phyloP scores from a whole-genome alignment of 1,139 yeast genomes.

The Eremothecium gossypii region DNA sequence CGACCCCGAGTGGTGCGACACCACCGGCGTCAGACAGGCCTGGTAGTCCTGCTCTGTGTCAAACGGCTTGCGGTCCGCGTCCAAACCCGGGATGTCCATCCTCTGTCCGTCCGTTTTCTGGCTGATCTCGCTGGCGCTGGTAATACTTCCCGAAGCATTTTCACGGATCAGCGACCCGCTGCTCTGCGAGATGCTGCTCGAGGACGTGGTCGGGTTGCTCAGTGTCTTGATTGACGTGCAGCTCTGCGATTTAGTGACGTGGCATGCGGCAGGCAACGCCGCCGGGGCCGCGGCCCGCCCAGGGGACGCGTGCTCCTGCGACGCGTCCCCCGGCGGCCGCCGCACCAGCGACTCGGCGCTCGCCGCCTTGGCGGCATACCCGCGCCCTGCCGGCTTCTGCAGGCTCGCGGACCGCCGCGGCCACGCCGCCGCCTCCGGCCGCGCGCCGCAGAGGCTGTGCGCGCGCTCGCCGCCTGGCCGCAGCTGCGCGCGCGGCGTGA shows the following conservation, averaged over 20 bases:
- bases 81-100: background rate
- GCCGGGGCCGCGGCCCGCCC: too few species aligned
- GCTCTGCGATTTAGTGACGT: background rate
- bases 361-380: background rate
- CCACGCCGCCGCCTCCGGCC: too few species aligned
- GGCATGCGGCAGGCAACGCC: background rate
- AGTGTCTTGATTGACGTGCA: background rate
- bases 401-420: too few species aligned
- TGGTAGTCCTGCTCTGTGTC: too few species aligned
- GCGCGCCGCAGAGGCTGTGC: constrained; percentile 2
- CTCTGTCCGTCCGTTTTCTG: background rate
- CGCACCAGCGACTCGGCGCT: background rate
- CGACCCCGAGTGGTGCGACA: too few species aligned
- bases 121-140: constrained; percentile 1
- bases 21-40: too few species aligned
- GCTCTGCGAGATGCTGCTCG: constrained; percentile 1
- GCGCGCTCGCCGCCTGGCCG: constrained; percentile 3
- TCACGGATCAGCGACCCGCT: constrained; percentile 1
- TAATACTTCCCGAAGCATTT: background rate
- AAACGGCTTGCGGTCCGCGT: too few species aligned
- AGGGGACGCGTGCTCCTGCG: too few species aligned
- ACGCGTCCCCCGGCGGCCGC: too few species aligned
- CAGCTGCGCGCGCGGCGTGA: constrained; percentile 21
- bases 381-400: too few species aligned
- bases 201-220: constrained; percentile 1